Conservation (phyloP, 345 rosid genomes). For the Eucalyptus rudis region DNA sequence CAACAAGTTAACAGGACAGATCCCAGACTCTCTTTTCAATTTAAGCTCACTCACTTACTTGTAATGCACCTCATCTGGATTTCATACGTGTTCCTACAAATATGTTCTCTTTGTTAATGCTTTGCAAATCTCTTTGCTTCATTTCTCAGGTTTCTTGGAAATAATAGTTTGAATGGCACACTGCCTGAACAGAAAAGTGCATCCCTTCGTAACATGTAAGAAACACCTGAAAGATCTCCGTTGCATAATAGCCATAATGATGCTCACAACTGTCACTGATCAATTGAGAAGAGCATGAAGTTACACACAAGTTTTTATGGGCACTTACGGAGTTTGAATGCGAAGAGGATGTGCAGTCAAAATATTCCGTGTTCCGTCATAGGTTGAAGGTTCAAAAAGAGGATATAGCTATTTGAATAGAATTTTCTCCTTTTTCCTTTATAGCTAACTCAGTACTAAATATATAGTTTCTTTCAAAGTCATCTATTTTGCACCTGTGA, state of each 20-base stretch:
- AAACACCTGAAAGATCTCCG: not conserved
- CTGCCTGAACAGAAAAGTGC: conserved; percentile 35
- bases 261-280: not conserved
- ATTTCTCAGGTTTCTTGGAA: conserved; percentile 50
- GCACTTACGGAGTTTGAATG: not conserved
- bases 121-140: not conserved
- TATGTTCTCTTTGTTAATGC: not conserved
- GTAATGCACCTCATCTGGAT: conserved; percentile 22
- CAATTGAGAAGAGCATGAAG: not conserved
- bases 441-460: not conserved
- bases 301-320: not conserved
- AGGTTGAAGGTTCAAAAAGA: not conserved
- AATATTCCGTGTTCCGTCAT: not conserved
- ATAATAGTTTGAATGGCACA: conserved; percentile 35
- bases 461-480: not conserved
- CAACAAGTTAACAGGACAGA: not conserved
- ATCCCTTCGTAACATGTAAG: conserved; percentile 45
- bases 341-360: not conserved
- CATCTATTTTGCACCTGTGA: not conserved
- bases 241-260: not conserved
- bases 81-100: not conserved
- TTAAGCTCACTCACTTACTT: conserved; percentile 21
- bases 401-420: not conserved
- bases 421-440: not conserved
- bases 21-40: conserved; percentile 28